These are phyloP conservation scores for Penicillium sp. DNA, from an alignment of 2,329 filamentous ascomycete species.

Conservation along the genomic window DNA sequence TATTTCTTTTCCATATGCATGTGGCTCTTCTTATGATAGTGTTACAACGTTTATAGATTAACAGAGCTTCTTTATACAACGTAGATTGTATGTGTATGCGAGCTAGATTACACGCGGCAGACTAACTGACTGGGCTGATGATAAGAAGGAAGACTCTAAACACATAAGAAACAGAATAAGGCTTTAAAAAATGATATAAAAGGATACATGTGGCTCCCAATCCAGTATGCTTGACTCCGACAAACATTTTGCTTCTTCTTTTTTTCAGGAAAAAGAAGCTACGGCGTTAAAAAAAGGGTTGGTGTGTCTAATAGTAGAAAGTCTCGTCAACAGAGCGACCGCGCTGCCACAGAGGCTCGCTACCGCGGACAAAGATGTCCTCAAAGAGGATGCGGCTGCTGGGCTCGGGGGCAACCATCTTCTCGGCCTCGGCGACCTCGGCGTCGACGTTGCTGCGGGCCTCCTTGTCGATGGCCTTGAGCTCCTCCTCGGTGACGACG, in stretches of 20 bases:
- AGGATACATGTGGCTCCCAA: conserved; percentile 10
- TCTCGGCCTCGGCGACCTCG: conserved; percentile 86
- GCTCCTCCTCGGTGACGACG: conserved; percentile 85
- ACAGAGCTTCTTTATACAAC: no score
- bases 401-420: conserved; percentile 75
- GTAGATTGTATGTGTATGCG: background rate
- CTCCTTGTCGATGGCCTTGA: conserved; percentile 94
- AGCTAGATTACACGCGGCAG: background rate
- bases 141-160: background rate
- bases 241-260: background rate
- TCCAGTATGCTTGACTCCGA: conserved; percentile 7
- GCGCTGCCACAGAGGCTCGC: conserved; percentile 82
- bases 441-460: conserved; percentile 79
- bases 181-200: background rate
- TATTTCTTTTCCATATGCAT: background rate
- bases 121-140: background rate
- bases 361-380: conserved; percentile 90
- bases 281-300: background rate
- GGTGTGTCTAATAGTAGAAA: conserved; percentile 63
- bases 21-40: no score
- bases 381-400: conserved; percentile 84
- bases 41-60: no score
- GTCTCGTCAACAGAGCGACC: conserved; percentile 89
- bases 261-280: background rate
- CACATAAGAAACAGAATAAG: conserved; percentile 1